Conservation (phyloP, 208 protist genomes). For the Trichomonas gallinae region DNA sequence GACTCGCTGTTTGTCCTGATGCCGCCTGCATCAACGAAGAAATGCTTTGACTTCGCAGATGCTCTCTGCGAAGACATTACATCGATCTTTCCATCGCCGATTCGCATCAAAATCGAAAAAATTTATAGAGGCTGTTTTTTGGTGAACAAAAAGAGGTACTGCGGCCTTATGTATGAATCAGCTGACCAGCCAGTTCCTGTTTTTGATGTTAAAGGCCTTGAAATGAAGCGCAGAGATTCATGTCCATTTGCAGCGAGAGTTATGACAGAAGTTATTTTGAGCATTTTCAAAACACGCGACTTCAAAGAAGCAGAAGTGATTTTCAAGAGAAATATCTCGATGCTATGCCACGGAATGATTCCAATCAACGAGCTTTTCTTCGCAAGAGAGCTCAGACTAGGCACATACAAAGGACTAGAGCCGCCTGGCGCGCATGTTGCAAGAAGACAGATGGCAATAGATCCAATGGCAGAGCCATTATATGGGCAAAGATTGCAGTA, state of each 20-base stretch:
- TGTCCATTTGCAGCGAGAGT: background rate
- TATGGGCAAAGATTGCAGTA: background rate
- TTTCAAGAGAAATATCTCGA: background rate
- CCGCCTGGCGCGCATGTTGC: background rate
- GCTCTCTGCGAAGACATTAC: background rate
- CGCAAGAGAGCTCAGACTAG: background rate
- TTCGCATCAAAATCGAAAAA: background rate
- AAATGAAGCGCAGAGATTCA: conserved; percentile 13
- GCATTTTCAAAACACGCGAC: background rate
- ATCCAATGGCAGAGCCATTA: background rate
- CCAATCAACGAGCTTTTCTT: background rate
- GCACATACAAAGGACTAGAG: background rate
- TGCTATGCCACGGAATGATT: background rate
- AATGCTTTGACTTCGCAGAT: background rate
- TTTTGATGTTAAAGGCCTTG: background rate
- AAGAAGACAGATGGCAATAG: background rate
- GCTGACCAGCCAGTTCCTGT: background rate
- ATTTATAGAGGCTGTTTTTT: background rate
- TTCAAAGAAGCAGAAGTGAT: background rate
- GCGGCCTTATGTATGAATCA: background rate
- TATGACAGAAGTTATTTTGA: background rate
- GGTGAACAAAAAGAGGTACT: background rate
- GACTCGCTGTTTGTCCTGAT: background rate
- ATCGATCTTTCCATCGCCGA: background rate
- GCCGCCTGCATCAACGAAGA: background rate